Base-by-base conservation (phyloP, 169 alveolate genomes). In the Babesia sp. region DNA sequence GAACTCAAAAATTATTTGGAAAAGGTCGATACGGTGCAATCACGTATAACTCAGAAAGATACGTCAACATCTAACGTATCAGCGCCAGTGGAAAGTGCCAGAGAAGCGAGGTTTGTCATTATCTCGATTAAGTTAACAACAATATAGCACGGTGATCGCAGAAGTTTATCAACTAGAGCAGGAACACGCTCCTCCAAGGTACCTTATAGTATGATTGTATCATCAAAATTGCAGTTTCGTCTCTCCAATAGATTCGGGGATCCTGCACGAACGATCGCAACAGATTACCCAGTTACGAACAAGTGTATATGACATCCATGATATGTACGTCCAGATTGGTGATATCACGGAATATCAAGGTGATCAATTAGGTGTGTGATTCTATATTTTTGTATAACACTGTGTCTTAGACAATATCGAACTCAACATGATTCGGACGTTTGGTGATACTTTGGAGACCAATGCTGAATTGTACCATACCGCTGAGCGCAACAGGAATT, bases 61-160 rank as follows among this genome's bases (percentile, higher is more conserved):
- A 1, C 34, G 0, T 11, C 1, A 2, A n/a, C 3, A n/a, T 20
- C 31, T 5, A 37, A 4, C 16, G 46, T 26, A 8, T 9, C 55
- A 26, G 22, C 41, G 57, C 26, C 33, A 8, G 4, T 3, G 11
- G 34, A 45, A 20, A 61, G 26, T 50, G 41, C 72, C 37, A 61
- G 8, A 42, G 72, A 42, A 39, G 11, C n/a, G 28, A 61, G 45
- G 58, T 42, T 3, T 16, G 64, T 29, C 6, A 28, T 11, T 24
- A n/a, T 55, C n/a, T 50, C 24, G 11, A 50, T 24, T 50, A 93
- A 76, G 96, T 99, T n/a, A 8, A 7, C 9, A 50, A 50, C 46
- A 55, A 33, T 0, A 11, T 36, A 59, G 70, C 51, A 37, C 33
- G 99, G 98, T 94, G 63, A 86, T 99, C n/a, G 33, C 26, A 14